Evolutionary conservation across 345 rosid species (phyloP), one percentile per base, ranked within the genome.

Genomic region (thale cress (Arabidopsis thaliana)): DNA sequence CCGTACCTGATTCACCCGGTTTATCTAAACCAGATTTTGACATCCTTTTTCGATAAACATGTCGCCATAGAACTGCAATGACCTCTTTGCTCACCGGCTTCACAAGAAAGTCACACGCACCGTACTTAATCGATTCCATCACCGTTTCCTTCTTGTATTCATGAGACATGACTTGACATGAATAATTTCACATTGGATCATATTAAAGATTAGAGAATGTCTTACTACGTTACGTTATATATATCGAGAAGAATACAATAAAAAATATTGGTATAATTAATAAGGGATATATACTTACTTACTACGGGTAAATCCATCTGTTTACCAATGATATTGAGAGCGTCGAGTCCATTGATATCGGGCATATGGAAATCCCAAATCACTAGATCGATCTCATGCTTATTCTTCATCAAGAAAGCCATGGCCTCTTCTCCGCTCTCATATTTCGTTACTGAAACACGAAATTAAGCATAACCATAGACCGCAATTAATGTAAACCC

Each of bases 281-380:
- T 28, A 2, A 4, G 3, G 4, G 4, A 28, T 33, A 14, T 14
- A 33, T 76, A 64, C 75, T 69, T 73, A 73, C 77, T 63, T 34
- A 55, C 71, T 25, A 77, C 51, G 3, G 80, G 80, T 14, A 77
- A 64, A 62, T 77, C 45, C 59, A 63, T 69, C 6, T 45, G 44
- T 62, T 53, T 63, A 37, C 12, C 9, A 38, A 69, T 55, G 65
- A 22, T 34, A 5, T 42, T 62, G 51, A 77, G 75, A 63, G 80
- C 80, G 12, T 69, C 30, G 13, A 55, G 34, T 45, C 34, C 80
- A 70, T 62, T 56, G 38, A 69, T 62, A 13, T 51, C 41, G 2
- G 56, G 64, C 50, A 69, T 41, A 53, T 76, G 58, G 48, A 53
- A 63, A 63, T 77, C 80, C 80, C 75, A 77, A 52, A 77, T 22